Base-by-base conservation (phyloP, 768 basidiomycete genomes). In the Tubosaeta sp. region DNA sequence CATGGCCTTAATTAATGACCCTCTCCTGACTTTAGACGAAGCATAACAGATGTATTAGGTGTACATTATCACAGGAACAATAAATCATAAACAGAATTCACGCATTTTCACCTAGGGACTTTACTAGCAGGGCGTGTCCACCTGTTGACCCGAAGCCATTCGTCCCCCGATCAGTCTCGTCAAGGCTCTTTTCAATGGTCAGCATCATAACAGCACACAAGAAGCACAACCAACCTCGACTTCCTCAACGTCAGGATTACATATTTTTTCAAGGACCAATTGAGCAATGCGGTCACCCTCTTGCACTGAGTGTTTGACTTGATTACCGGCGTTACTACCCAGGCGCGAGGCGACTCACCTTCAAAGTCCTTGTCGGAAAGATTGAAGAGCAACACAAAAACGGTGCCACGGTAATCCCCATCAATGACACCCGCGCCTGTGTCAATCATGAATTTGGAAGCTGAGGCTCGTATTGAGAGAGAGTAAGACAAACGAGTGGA, bases 391-490 rank as follows among this genome's bases (percentile, higher is more conserved):
- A 99, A 76, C 31, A 98, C 90, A 63, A 87, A 93, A 41, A 99
- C 81, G 12, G 83, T 74, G 19, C 96, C 96, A 47, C 96, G 79
- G 69, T 99, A 98, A 68, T 99, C 96, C 7, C 92, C 90, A 56
- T 99, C 96, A 45, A 99, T 81, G 7, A 99, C 96, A 19, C 95
- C 96, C 11, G 96, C 96, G 2, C 96, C 96, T 1, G 95, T 98
- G 64, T 94, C 90, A 52, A 98, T 97, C 84, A 92, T 93, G 68
- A 91, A 94, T 66, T 99, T 99, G 14, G 90, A 89, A 18, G 96
- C 96, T 96, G 55, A 36, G 14, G 52, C 25, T 43, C 24, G 48
- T 21, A 16, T 46, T 48, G 8, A 44, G 43, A 36, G 32, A 30
- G 19, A 48, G 18, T 47, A 39, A 21, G 27, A 21, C n/a, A 42